These are phyloP conservation scores for Phytopythium boreale DNA, from an alignment of 352 stramenopile genomes.

Conservation along the genomic window DNA sequence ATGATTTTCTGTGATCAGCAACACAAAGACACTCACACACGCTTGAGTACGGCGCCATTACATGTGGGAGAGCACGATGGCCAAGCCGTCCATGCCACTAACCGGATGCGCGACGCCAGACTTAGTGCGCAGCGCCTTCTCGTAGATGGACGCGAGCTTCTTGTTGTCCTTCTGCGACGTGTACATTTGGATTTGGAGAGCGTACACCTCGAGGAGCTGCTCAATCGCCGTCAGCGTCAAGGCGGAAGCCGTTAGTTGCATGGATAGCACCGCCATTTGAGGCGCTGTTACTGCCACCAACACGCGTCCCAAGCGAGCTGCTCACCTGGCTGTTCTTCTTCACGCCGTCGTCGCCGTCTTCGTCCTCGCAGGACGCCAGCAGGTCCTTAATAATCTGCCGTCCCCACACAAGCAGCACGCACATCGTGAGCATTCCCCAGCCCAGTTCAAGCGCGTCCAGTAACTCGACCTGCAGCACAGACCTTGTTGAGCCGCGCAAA, in stretches of 20 bases:
- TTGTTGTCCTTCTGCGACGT: slow-evolving; percentile 92
- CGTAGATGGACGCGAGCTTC: slow-evolving; percentile 92
- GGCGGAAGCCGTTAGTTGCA: not conserved
- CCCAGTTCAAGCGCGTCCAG: not conserved
- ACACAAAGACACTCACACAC: not conserved
- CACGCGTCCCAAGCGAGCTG: not conserved
- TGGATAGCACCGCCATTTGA: too few species aligned
- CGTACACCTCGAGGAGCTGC: slow-evolving; percentile 92
- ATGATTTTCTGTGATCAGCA: slow-evolving; percentile 76
- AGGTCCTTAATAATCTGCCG: slow-evolving; percentile 79
- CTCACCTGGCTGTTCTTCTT: slow-evolving; percentile 77
- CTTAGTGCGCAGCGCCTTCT: slow-evolving; percentile 88
- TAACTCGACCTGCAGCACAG: not conserved
- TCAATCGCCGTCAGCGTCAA: slow-evolving; percentile 2
- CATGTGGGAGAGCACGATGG: not conserved
- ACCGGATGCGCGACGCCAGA: slow-evolving; percentile 88
- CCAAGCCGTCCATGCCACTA: slow-evolving; percentile 5
- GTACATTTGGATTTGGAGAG: slow-evolving; percentile 93
- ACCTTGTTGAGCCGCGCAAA: slow-evolving; percentile 73
- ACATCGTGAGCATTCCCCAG: not conserved
- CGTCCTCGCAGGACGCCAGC: slow-evolving; percentile 79
- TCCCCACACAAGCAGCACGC: not conserved
- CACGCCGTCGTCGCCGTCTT: slow-evolving; percentile 83
- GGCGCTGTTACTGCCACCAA: too few species aligned
- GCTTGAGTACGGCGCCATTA: not conserved